Evolutionary conservation across 345 rosid species (phyloP).

Genomic region (Syzygium aromaticum): DNA sequence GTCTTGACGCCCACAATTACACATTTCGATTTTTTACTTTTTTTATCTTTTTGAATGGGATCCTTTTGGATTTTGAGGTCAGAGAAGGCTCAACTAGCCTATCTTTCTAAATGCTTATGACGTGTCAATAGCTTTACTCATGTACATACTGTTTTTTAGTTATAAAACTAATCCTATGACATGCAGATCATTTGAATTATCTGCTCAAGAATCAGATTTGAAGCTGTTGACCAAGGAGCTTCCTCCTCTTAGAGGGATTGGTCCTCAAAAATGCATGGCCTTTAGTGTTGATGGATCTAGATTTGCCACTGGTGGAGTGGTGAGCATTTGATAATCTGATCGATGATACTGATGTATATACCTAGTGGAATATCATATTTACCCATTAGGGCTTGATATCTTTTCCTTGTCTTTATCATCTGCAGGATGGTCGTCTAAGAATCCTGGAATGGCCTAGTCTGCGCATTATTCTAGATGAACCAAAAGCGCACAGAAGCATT

Average conservation of each 20-base stretch:
- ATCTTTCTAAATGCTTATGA: neutral
- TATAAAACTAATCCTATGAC: neutral
- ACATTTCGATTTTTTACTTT: neutral
- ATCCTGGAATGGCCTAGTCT: slow-evolving; percentile 85
- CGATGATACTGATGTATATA: neutral
- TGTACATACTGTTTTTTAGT: neutral
- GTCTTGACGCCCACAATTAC: neutral
- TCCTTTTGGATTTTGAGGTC: neutral
- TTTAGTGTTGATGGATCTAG: slow-evolving; percentile 91
- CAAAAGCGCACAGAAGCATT: slow-evolving; percentile 74
- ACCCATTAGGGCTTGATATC: neutral
- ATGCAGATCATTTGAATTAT: slow-evolving; percentile 70
- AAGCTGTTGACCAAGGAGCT: slow-evolving; percentile 49
- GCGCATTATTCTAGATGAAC: slow-evolving; percentile 59
- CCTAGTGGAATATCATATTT: neutral
- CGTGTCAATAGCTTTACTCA: neutral
- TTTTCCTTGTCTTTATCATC: slow-evolving; percentile 2
- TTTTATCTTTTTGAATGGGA: neutral
- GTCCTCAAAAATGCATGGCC: slow-evolving; percentile 70
- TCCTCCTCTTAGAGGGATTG: slow-evolving; percentile 52
- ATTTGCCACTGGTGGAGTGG: slow-evolving; percentile 84
- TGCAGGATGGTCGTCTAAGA: slow-evolving; percentile 86
- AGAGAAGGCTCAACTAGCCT: neutral
- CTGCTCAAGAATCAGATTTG: slow-evolving; percentile 29
- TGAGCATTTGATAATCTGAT: slow-evolving; percentile 21